Conservation (phyloP, 164 flowering plant genomes). For the Umbellularia californica region DNA sequence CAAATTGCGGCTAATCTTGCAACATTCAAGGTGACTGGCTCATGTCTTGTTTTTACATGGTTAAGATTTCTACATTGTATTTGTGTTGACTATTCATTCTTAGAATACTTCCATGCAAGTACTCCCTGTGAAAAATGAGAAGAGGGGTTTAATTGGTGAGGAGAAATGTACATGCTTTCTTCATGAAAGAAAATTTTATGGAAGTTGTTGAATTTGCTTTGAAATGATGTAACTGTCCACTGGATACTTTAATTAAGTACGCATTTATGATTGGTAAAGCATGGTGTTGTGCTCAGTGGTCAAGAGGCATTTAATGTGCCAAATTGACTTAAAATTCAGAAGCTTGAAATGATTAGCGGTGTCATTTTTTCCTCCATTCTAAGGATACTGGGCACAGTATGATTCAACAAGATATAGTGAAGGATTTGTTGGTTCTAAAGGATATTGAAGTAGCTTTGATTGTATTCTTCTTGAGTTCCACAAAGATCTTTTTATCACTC, state of each 20-base stretch:
- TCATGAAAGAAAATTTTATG: no score
- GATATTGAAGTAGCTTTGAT: not conserved
- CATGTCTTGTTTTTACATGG: not conserved
- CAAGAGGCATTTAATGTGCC: no score
- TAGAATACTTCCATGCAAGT: not conserved
- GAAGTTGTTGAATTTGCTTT: not conserved
- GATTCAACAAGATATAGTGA: no score
- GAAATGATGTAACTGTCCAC: not conserved
- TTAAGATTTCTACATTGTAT: no score
- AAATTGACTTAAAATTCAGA: no score
- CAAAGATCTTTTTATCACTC: not conserved
- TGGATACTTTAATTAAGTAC: not conserved
- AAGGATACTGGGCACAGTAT: no score
- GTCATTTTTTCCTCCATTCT: no score
- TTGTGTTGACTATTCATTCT: not conserved
- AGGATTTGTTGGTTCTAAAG: not conserved
- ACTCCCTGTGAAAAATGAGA: no score
- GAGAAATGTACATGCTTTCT: not conserved
- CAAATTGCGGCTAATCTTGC: conserved; percentile 59
- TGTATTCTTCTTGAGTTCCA: no score
- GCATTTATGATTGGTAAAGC: not conserved
- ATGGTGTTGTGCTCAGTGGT: no score
- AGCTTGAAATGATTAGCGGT: no score
- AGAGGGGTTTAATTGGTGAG: no score
- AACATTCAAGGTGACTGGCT: conserved; percentile 39